Evolutionary conservation across 306 rosid species (phyloP), one percentile per base, ranked within the genome.

Genomic region (Potentilla sterilis): DNA sequence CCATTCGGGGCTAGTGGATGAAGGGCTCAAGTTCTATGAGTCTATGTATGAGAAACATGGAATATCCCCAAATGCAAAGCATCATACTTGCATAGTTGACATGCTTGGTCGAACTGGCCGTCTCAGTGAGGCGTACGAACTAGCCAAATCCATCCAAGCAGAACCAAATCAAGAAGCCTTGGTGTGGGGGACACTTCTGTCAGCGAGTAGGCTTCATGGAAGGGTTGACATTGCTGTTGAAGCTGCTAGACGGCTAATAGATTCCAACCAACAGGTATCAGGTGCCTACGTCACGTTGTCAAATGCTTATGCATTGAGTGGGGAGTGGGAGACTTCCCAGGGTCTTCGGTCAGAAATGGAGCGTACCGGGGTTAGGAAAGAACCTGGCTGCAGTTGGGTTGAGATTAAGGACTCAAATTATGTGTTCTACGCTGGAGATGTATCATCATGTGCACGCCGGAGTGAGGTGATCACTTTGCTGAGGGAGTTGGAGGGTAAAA

Each of bases 341-440:
- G 78, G 61, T 63, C 79, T 88, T 59, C 75, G 92, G 44, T 80
- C 86, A 12, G 70, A 88, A 80, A 91, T 93, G 96, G 91, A 87
- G 87, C 87, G 58, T 12, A 43, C 75, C 0, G 86, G 92, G 75
- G 82, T 93, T 51, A 44, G 74, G 22, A 93, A 93, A 81, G 94
- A 91, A 80, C 96, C 93, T 0, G 98, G 96, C 9, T 83, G 97
- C 81, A 93, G 97, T 79, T 91, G 97, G 98, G 77, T 93, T 40
- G 96, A 91, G 85, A 78, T 93, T 14, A 87, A 87, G 83, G 85
- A 88, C 63, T 84, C 88, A 34, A 87, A 83, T 43, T 88, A 83
- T 12, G 76, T 86, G 87, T 89, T 89, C 85, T 83, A 88, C 15
- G 97, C 96, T 0, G 89, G 96, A 74, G 94, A 93, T 44, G 43